Evolutionary conservation across 768 basidiomycete species (phyloP).

Genomic region (Mycena venus): DNA sequence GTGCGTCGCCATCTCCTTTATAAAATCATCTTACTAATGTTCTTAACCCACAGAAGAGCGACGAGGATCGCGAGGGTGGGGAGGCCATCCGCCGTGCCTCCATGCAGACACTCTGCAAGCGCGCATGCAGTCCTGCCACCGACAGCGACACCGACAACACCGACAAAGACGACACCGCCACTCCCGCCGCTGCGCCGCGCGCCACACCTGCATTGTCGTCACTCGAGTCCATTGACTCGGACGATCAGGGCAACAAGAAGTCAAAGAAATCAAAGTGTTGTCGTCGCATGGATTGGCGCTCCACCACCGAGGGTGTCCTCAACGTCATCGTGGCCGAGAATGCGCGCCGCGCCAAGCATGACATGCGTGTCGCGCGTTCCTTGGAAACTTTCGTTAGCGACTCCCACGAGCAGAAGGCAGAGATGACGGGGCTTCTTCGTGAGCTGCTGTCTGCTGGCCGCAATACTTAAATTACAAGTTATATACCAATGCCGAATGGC

Average conservation of each 20-base stretch:
- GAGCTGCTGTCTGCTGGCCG: background rate
- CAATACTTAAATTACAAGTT: too few relatives aligned
- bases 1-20: background rate
- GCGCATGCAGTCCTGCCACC: background rate
- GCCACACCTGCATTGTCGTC: background rate
- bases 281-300: background rate
- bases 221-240: background rate
- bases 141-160: background rate
- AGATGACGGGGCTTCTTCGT: background rate
- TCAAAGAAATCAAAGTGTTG: background rate
- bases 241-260: background rate
- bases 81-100: conserved; percentile 2
- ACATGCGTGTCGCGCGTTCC: background rate
- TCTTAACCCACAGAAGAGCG: background rate
- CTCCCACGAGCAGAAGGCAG: background rate
- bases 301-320: background rate
- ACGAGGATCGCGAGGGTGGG: background rate
- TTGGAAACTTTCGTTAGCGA: conserved; percentile 7
- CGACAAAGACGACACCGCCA: background rate
- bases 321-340: background rate
- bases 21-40: background rate
- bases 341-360: conserved; percentile 6
- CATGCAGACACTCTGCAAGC: background rate
- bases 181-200: background rate
- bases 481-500: too few relatives aligned